Evolutionary conservation across 1,284 basidiomycete genomes (phyloP), one percentile per base, ranked within the genome.

Genomic region (Apiotrichum porosum): DNA sequence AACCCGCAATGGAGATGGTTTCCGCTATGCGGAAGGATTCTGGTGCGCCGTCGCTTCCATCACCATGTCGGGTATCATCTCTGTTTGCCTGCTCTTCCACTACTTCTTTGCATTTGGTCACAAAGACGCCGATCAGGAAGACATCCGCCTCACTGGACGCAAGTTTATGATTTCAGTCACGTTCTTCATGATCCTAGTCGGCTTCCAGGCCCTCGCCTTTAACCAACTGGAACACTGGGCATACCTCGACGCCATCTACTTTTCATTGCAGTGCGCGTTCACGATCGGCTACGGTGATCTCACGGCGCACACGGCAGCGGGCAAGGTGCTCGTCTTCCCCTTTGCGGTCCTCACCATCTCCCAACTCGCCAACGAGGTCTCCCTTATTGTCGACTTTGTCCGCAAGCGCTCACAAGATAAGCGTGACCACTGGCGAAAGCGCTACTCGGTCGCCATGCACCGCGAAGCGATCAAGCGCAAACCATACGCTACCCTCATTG

Each of bases 91-190:
- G 3, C 37, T 71, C 2, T 53, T 68, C 26, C 74, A 77, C 51
- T 74, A 70, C 50, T 47, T 68, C 18, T 55, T 71, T 32, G 67
- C 65, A 3, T 71, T 68, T 45, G 45, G 54, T 10, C 52, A 43
- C n/a, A 22, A 34, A 12, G 40, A 54, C 14, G 45, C 58, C 8
- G 49, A 54, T 3, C 63, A 64, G 39, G 35, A 57, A 17, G 61
- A 71, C 28, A 49, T 74, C 15, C 61, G 67, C 18, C 51, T 65
- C 12, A 62, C 68, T 15, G 74, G 74, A 3, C 59, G 66, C 35
- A 68, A 71, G 42, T 76, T 77, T 49, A 74, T 76, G 70, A 54
- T 73, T 12, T 72, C 73, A 33, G 68, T 72, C 49, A 71, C 70
- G 0, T 45, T 67, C 22, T 66, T 76, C 50, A 62, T 75, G 17